Evolutionary conservation across 2,329 filamentous ascomycete species (phyloP), one percentile per base, ranked within the genome.

Genomic region (Tolypocladium endophyticum): DNA sequence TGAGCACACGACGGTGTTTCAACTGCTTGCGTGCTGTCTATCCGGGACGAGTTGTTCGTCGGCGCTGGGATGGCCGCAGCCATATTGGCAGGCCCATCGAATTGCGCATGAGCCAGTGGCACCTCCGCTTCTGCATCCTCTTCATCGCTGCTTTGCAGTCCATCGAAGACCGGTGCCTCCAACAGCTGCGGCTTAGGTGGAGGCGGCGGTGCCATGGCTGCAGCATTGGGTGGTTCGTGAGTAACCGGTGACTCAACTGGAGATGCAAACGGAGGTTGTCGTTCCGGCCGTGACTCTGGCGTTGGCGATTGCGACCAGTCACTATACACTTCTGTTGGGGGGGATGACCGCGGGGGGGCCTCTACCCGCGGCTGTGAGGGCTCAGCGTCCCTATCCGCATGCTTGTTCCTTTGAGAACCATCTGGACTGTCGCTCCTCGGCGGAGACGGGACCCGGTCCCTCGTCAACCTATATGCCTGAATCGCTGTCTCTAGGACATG

Each of bases 121-220:
- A 74, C 62, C 41, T 69, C 68, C 55, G 70, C 68, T 55, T 76
- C 75, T n/a, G 75, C 60, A 11, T 74, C 72, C 18, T 75, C 72
- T 28, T 75, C 73, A 11, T 68, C 61, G 30, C 61, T 63, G 63
- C 62, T 67, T 4, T 52, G 56, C 2, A 43, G 33, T 1, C 38
- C 52, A 55, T 43, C 57, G 23, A 25, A 7, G 35, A 20, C 9
- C 3, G 28, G 41, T 20, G 35, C 28, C 25, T 59, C 20, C 58
- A 54, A 28, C 23, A 50, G 33, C 36, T 55, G 30, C 36, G 39
- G 54, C 18, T 16, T 25, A 23, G 54, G 35, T 16, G n/a, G n/a
- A 18, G 59, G 60, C 6, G 50, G 60, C 30, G 63, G 65, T 3
- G 47, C 58, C 61, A 62, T 56, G 16, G 58, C 59, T 30, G 57